Conservation (phyloP, 495 filamentous ascomycete genomes). For the Penicillium waksmanii region DNA sequence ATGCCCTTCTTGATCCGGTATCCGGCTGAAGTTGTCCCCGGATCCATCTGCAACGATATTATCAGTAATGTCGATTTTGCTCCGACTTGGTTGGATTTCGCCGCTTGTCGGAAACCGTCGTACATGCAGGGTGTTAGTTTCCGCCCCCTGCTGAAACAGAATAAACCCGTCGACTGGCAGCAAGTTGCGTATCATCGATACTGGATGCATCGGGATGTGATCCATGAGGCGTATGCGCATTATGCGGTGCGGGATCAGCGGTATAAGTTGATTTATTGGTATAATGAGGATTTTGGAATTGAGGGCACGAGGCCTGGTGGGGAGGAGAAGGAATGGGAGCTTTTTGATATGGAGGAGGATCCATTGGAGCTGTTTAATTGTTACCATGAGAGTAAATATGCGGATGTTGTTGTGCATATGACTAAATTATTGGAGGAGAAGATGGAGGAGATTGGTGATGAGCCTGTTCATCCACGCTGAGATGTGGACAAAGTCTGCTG, state of each 20-base stretch:
- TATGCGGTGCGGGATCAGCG: constrained; percentile 47
- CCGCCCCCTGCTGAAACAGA: constrained; percentile 27
- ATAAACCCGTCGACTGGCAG: constrained; percentile 42
- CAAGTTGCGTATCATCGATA: constrained; percentile 51
- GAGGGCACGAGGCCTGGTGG: constrained; percentile 39
- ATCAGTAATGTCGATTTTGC: constrained; percentile 52
- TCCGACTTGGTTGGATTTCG: constrained; percentile 44
- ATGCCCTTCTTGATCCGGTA: constrained; percentile 51
- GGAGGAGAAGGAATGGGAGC: constrained; percentile 46
- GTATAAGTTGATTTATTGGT: constrained; percentile 54
- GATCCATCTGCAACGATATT: constrained; percentile 41
- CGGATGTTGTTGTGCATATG: constrained; percentile 38
- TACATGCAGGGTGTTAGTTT: constrained; percentile 51
- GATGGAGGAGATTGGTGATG: constrained; percentile 49
- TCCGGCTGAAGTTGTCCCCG: constrained; percentile 35
- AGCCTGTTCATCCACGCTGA: constrained; percentile 33
- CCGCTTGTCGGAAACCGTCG: constrained; percentile 33
- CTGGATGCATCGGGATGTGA: constrained; percentile 50
- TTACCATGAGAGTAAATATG: constrained; percentile 37
- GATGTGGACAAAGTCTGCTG: background rate
- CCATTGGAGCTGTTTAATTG: constrained; percentile 50
- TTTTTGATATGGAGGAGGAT: constrained; percentile 49
- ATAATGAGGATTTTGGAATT: constrained; percentile 43
- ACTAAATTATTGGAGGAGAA: constrained; percentile 40
- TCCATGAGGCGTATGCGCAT: constrained; percentile 45